These are phyloP conservation scores for Stephania yunnanensis DNA, from an alignment of 164 flowering plant species.

Conservation along the genomic window DNA sequence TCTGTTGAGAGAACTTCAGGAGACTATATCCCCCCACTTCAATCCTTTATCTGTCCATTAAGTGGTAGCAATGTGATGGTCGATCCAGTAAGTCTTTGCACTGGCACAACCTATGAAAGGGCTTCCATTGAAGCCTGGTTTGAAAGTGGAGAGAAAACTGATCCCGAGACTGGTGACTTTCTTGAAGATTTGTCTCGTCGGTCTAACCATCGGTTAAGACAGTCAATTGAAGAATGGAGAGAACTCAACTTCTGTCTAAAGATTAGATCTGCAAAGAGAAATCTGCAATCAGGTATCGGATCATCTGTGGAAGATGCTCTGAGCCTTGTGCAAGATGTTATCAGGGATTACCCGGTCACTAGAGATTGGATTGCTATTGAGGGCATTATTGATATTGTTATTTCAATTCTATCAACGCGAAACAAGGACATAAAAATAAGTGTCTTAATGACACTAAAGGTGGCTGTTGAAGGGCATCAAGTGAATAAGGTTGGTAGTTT, in stretches of 20 bases:
- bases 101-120: conserved; percentile 66
- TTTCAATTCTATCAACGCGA: conserved; percentile 41
- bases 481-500: conserved; percentile 52
- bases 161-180: conserved; percentile 48
- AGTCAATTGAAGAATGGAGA: conserved; percentile 71
- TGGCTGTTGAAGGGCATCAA: conserved; percentile 41
- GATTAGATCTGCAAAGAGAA: conserved; percentile 45
- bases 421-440: conserved; percentile 37
- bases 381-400: conserved; percentile 37
- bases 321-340: conserved; percentile 39
- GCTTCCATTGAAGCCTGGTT: conserved; percentile 51
- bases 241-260: conserved; percentile 63
- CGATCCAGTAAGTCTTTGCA: conserved; percentile 73
- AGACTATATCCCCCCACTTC: conserved; percentile 44
- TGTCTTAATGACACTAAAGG: conserved; percentile 38
- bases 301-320: conserved; percentile 40
- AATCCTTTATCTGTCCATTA: conserved; percentile 50
- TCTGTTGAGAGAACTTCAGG: conserved; percentile 32
- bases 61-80: conserved; percentile 38
- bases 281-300: conserved; percentile 31
- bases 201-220: conserved; percentile 53
- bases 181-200: conserved; percentile 50
- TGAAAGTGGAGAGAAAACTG: conserved; percentile 38
- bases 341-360: conserved; percentile 51
- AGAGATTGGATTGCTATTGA: conserved; percentile 66